Conservation (phyloP, 371 early-diverging fungal species). For the Lichtheimia corymbifera region DNA sequence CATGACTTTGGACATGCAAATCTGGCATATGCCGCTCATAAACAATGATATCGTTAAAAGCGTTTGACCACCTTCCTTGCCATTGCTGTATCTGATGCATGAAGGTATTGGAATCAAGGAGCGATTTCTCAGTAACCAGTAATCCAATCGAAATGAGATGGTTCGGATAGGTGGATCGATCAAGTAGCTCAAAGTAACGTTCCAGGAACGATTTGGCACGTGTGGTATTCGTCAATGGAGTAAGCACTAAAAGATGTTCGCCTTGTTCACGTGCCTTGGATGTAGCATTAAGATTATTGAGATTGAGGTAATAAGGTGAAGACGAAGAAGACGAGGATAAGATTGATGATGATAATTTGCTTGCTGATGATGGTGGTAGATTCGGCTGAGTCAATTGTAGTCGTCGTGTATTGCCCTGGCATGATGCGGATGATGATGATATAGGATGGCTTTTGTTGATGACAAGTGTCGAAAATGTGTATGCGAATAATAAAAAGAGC, state of each 20-base stretch:
- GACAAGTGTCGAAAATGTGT: neutral
- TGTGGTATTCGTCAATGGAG: conserved; percentile 27
- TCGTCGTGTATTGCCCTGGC: too few species aligned
- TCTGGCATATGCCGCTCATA: conserved; percentile 40
- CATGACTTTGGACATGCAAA: conserved; percentile 1
- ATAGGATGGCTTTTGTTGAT: neutral
- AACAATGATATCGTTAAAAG: conserved; percentile 40
- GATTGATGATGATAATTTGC: too few species aligned
- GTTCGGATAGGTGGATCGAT: conserved; percentile 42
- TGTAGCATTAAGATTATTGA: conserved; percentile 22
- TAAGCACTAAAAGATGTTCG: conserved; percentile 33
- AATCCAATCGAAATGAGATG: conserved; percentile 44
- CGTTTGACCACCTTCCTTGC: conserved; percentile 22
- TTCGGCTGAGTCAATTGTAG: too few species aligned
- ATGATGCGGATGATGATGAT: too few species aligned
- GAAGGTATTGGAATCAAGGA: too few species aligned
- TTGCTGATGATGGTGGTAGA: too few species aligned
- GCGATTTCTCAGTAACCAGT: conserved; percentile 25
- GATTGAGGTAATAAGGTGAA: conserved; percentile 16
- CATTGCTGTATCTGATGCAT: too few species aligned
- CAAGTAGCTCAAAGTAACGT: conserved; percentile 45
- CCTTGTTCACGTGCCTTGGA: conserved; percentile 6
- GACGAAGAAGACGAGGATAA: neutral
- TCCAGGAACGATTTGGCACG: conserved; percentile 28
- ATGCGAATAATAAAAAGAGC: conserved; percentile 7